Percentiles rank a stretch among this genome's conserved stretches.
Evolutionary conservation across 1,139 yeast species (phyloP).

Genomic region (Suhomyces bolitotheri): DNA sequence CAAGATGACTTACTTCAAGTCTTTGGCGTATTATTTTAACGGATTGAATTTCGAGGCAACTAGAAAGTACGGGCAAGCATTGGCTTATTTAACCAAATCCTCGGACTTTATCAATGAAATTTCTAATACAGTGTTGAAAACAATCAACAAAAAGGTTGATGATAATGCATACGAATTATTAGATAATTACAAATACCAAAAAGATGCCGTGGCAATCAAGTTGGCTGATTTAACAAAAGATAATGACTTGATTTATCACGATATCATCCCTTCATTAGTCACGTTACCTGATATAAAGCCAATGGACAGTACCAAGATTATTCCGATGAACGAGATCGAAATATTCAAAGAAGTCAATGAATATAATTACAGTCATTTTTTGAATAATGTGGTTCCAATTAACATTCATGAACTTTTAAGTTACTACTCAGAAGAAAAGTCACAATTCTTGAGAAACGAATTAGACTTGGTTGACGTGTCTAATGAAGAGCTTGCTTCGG

Average conservation of each 20-base stretch:
- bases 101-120: slow-evolving; percentile 34
- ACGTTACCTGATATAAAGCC: slow-evolving; percentile 63
- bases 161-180: slow-evolving; percentile 37
- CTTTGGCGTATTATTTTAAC: slow-evolving; percentile 51
- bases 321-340: slow-evolving; percentile 46
- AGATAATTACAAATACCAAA: slow-evolving; percentile 46
- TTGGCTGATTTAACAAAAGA: slow-evolving; percentile 64
- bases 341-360: slow-evolving; percentile 48
- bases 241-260: slow-evolving; percentile 88
- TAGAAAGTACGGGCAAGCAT: slow-evolving; percentile 72
- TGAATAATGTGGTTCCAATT: slow-evolving; percentile 80
- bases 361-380: slow-evolving; percentile 58
- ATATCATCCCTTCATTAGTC: slow-evolving; percentile 60
- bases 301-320: slow-evolving; percentile 73
- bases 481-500: slow-evolving; percentile 74
- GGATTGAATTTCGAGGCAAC: slow-evolving; percentile 50
- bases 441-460: slow-evolving; percentile 71
- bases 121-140: slow-evolving; percentile 25
- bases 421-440: slow-evolving; percentile 85
- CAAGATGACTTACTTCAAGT: slow-evolving; percentile 47
- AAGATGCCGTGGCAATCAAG: slow-evolving; percentile 47
- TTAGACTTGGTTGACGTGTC: slow-evolving; percentile 77
- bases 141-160: slow-evolving; percentile 23
- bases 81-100: slow-evolving; percentile 65
- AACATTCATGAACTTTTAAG: slow-evolving; percentile 86